Percentiles rank a stretch among this genome's conserved stretches.
Evolutionary conservation across 2,329 filamentous ascomycete species (phyloP).

Genomic region (Trichoderma sp.): DNA sequence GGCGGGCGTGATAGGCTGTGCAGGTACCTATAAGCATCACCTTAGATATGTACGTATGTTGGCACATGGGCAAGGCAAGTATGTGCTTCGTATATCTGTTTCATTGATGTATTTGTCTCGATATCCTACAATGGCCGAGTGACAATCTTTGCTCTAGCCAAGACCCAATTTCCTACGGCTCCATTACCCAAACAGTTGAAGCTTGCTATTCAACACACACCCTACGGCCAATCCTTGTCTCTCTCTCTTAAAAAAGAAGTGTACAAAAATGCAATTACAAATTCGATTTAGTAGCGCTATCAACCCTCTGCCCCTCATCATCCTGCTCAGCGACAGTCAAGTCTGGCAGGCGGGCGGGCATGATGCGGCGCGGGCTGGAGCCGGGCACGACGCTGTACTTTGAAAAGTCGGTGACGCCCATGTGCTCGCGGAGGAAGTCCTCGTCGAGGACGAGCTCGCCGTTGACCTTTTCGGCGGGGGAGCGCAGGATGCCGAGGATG

Average conservation of each 20-base stretch:
- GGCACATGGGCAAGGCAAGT: background rate
- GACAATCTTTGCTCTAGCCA: background rate
- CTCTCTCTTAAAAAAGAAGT: no score
- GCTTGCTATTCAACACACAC: background rate
- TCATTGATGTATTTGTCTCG: background rate
- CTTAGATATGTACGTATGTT: background rate
- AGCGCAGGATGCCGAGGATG: slow-evolving; percentile 66
- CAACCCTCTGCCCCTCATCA: slow-evolving; percentile 70
- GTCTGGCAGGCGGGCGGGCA: slow-evolving; percentile 68
- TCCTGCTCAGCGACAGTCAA: slow-evolving; percentile 73
- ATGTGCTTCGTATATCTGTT: background rate
- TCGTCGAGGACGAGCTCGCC: slow-evolving; percentile 74
- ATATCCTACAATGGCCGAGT: background rate
- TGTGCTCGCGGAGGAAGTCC: slow-evolving; percentile 68
- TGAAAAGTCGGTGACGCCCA: slow-evolving; percentile 66
- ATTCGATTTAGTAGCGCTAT: slow-evolving; percentile 55
- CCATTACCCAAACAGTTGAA: background rate
- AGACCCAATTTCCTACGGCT: background rate
- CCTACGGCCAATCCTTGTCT: no score
- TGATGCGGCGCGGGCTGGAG: slow-evolving; percentile 66
- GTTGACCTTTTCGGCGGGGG: slow-evolving; percentile 61
- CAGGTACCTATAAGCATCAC: background rate
- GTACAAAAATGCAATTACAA: slow-evolving; percentile 29
- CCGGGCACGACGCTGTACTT: slow-evolving; percentile 69
- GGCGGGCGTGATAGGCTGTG: background rate